phyloP scores from a whole-genome alignment of 2,329 filamentous ascomycete genomes.

The Didymosphaeria variabile region DNA sequence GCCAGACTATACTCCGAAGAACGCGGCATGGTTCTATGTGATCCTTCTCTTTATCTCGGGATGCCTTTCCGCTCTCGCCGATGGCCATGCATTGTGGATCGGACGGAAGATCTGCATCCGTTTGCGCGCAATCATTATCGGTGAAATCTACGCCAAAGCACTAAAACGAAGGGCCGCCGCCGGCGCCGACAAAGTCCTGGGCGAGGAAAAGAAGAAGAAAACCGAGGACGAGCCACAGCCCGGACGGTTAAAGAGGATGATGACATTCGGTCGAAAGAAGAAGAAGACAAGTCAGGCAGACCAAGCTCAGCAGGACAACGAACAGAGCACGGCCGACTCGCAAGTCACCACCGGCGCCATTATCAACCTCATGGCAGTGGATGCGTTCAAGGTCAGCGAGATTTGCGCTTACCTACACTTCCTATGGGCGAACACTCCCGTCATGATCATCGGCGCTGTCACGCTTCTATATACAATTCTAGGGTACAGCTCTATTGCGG shows the following conservation, averaged over 20 bases:
- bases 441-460: slow-evolving; percentile 84
- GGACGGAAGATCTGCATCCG: slow-evolving; percentile 94
- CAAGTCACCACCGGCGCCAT: slow-evolving; percentile 97
- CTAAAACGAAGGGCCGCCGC: slow-evolving; percentile 88
- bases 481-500: slow-evolving; percentile 91
- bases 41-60: slow-evolving; percentile 88
- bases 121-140: slow-evolving; percentile 92
- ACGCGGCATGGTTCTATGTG: slow-evolving; percentile 95
- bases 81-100: slow-evolving; percentile 89
- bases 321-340: slow-evolving; percentile 61
- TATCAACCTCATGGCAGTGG: slow-evolving; percentile 99
- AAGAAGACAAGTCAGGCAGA: slow-evolving; percentile 55
- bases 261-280: slow-evolving; percentile 69
- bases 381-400: slow-evolving; percentile 98
- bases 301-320: slow-evolving; percentile 33
- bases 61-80: slow-evolving; percentile 79
- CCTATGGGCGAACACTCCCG: slow-evolving; percentile 88
- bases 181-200: slow-evolving; percentile 74
- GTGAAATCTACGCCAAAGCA: slow-evolving; percentile 96
- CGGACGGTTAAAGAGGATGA: slow-evolving; percentile 56
- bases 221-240: slow-evolving; percentile 51
- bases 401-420: slow-evolving; percentile 96
- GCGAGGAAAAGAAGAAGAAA: slow-evolving; percentile 60
- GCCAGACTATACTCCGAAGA: slow-evolving; percentile 76
- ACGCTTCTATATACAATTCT: slow-evolving; percentile 87